These are phyloP conservation scores for Chamaecyparis obtusa DNA, from an alignment of 75 land plant species.

Conservation along the genomic window DNA sequence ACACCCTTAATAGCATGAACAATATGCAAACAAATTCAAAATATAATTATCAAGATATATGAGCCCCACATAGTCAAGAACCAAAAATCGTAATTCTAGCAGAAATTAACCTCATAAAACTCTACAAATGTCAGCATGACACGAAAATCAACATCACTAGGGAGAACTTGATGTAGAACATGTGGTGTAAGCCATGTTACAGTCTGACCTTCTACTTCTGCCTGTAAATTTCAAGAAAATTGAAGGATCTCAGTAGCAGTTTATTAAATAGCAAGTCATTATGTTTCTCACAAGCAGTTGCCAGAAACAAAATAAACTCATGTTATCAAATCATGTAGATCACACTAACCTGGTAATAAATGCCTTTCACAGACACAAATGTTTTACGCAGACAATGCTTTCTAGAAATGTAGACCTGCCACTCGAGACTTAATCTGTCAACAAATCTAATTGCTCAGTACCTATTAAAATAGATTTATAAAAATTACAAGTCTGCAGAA, in stretches of 20 bases:
- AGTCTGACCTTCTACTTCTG: slow-evolving; percentile 83
- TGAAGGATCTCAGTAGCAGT: background rate
- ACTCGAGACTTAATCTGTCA: slow-evolving; percentile 82
- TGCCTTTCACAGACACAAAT: slow-evolving; percentile 90
- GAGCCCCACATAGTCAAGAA: background rate
- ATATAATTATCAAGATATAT: background rate
- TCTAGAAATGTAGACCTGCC: slow-evolving; percentile 92
- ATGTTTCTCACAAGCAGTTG: background rate
- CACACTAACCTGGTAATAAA: slow-evolving; percentile 83
- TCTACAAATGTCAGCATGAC: slow-evolving; percentile 93
- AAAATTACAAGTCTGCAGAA: background rate
- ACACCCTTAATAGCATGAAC: background rate
- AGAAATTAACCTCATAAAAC: slow-evolving; percentile 74
- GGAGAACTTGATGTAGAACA: slow-evolving; percentile 76
- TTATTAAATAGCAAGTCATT: background rate
- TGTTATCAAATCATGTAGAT: background rate
- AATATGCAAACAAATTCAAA: background rate
- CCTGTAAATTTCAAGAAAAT: slow-evolving; percentile 37
- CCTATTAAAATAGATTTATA: background rate
- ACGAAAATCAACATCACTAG: slow-evolving; percentile 87
- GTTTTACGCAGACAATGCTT: slow-evolving; percentile 76
- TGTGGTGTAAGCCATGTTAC: slow-evolving; percentile 99
- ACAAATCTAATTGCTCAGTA: background rate
- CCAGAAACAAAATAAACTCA: background rate
- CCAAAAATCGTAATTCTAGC: background rate